phyloP scores from a whole-genome alignment of 306 rosid genomes.

The Biancaea sappan region DNA sequence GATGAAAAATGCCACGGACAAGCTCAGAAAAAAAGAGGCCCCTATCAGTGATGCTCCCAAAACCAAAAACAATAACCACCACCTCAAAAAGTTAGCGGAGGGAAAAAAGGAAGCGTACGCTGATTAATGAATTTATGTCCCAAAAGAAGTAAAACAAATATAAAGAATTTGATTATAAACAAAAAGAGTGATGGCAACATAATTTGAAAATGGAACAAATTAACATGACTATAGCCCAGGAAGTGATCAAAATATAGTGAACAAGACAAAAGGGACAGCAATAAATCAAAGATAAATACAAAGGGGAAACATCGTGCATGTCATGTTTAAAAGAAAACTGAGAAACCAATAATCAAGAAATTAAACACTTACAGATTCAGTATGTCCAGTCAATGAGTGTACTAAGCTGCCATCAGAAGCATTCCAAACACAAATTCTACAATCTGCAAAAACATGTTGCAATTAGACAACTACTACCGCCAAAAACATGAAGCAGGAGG shows the following conservation, averaged over 20 bases:
- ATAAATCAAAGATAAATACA: too few species aligned
- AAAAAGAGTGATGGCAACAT: not conserved
- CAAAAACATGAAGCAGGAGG: constrained; percentile 26
- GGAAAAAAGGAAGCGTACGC: not conserved
- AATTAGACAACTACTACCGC: constrained; percentile 21
- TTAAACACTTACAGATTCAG: constrained; percentile 76
- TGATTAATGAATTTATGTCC: not conserved
- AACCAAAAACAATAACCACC: too few species aligned
- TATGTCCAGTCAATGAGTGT: constrained; percentile 96
- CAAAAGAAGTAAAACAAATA: not conserved
- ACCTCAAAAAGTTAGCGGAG: not conserved
- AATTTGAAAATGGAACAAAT: not conserved
- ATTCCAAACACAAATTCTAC: constrained; percentile 99
- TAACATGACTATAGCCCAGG: too few species aligned
- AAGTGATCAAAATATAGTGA: too few species aligned
- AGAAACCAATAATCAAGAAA: constrained; percentile 30
- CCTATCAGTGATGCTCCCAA: too few species aligned
- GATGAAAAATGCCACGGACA: too few species aligned
- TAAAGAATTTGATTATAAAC: not conserved
- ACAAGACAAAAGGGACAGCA: too few species aligned
- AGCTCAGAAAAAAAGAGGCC: too few species aligned
- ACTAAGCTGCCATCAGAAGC: constrained; percentile 99
- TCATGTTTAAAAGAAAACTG: not conserved
- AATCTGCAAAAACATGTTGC: constrained; percentile 62
- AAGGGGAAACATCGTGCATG: too few species aligned